These are phyloP conservation scores for Trichoderma virens DNA, from an alignment of 495 filamentous ascomycete genomes.

Conservation along the genomic window DNA sequence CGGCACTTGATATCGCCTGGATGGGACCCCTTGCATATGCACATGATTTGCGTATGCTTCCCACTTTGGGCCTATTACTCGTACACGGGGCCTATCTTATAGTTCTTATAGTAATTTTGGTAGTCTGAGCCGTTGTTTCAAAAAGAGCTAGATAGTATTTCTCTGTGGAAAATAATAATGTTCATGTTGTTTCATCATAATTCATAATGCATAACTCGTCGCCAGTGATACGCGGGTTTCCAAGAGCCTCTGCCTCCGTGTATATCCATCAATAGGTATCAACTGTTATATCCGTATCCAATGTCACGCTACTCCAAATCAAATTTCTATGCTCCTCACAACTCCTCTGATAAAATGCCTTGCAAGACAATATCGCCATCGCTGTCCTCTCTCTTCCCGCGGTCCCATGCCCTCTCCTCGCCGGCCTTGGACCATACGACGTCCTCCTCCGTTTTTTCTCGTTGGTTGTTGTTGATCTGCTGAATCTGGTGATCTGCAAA, in stretches of 20 bases:
- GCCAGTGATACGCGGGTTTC: neutral
- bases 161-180: neutral
- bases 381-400: constrained; percentile 63
- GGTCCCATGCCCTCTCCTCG: constrained; percentile 85
- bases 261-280: neutral
- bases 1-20: neutral
- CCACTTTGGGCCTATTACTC: too few relatives aligned
- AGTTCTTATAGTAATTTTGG: too few relatives aligned
- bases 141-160: neutral
- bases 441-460: constrained; percentile 55
- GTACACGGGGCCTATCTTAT: too few relatives aligned
- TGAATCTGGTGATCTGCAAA: constrained; percentile 70
- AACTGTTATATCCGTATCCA: neutral
- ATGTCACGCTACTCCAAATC: neutral
- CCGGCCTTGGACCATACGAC: constrained; percentile 75
- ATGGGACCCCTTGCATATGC: neutral
- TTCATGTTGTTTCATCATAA: neutral
- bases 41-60: neutral
- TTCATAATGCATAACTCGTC: neutral
- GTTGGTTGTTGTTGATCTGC: constrained; percentile 64
- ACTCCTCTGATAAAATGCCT: neutral
- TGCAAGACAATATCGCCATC: neutral
- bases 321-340: neutral
- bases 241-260: too few relatives aligned
- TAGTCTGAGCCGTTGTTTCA: neutral